Evolutionary conservation across 202 grass and related monocot species (phyloP).

Genomic region (Alloteropsis angusta): DNA sequence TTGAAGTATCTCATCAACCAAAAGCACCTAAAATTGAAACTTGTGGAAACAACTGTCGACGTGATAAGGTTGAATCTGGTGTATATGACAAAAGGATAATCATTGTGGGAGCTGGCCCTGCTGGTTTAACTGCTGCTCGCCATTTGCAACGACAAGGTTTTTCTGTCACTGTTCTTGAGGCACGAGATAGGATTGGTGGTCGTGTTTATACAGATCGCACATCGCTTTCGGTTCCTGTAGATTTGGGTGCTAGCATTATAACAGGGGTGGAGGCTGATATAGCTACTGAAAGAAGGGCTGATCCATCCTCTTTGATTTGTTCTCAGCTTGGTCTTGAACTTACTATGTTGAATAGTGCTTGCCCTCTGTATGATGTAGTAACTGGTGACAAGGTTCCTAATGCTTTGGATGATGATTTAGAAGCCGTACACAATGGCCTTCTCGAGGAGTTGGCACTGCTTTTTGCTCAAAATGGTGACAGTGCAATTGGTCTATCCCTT

Average conservation of each 20-base stretch:
- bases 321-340: constrained; percentile 90
- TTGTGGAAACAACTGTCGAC: constrained; percentile 22
- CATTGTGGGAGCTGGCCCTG: constrained; percentile 83
- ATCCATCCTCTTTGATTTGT: constrained; percentile 94
- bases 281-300: constrained; percentile 85
- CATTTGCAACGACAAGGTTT: constrained; percentile 87
- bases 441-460: constrained; percentile 86
- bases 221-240: constrained; percentile 94
- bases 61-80: constrained; percentile 24
- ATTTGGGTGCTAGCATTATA: constrained; percentile 99
- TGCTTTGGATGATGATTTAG: constrained; percentile 64
- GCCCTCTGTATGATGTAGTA: constrained; percentile 90
- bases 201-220: constrained; percentile 80
- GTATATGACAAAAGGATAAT: constrained; percentile 51
- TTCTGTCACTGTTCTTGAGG: constrained; percentile 88
- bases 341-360: constrained; percentile 83
- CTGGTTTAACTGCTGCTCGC: constrained; percentile 84
- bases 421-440: constrained; percentile 88
- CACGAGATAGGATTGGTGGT: constrained; percentile 78
- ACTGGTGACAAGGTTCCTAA: constrained; percentile 78
- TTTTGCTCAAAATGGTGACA: constrained; percentile 87
- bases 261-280: constrained; percentile 95
- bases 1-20: constrained; percentile 18
- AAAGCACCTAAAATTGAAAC: constrained; percentile 19
- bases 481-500: constrained; percentile 72